These are phyloP conservation scores for Beauveria brongniartii DNA, from an alignment of 2,329 filamentous ascomycete species.

Conservation along the genomic window DNA sequence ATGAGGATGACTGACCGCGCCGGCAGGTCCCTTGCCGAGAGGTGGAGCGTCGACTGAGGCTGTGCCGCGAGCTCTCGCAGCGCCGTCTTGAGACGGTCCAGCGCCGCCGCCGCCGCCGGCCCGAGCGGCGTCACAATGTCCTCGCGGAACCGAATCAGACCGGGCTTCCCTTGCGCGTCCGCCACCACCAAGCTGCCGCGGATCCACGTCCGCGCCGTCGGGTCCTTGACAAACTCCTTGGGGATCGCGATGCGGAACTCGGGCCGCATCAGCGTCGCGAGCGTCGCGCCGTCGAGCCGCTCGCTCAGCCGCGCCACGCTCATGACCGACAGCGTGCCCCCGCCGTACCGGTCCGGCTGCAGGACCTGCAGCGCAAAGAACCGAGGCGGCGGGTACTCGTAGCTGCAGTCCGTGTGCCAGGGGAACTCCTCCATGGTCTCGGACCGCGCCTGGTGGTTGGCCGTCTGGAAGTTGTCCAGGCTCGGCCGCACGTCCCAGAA, in stretches of 20 bases:
- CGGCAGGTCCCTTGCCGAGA: constrained; percentile 21
- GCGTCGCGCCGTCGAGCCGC: constrained; percentile 19
- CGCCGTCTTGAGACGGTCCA: constrained; percentile 19
- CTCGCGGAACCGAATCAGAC: constrained; percentile 23
- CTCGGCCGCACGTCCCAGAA: constrained; percentile 35
- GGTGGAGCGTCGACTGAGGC: constrained; percentile 15
- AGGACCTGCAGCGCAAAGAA: constrained; percentile 36
- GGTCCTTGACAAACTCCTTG: constrained; percentile 26
- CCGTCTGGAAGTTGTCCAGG: constrained; percentile 18
- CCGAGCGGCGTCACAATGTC: constrained; percentile 25
- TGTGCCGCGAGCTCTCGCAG: constrained; percentile 14
- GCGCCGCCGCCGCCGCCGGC: constrained; percentile 15
- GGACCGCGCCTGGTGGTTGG: constrained; percentile 27
- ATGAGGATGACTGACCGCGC: constrained; percentile 23
- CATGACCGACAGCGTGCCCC: constrained; percentile 32
- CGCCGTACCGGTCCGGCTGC: constrained; percentile 30
- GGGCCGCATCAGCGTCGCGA: constrained; percentile 16
- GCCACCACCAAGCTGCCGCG: constrained; percentile 18
- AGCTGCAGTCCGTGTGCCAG: constrained; percentile 38
- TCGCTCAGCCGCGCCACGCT: constrained; percentile 22
- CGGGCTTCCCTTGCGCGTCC: not conserved
- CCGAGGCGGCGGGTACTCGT: constrained; percentile 27
- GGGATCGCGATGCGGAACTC: constrained; percentile 27
- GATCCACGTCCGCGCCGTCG: constrained; percentile 12
- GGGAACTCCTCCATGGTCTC: constrained; percentile 35